Base-by-base conservation (phyloP, 192 early-diverging fungal species). In the Lobosporangium transversale region DNA sequence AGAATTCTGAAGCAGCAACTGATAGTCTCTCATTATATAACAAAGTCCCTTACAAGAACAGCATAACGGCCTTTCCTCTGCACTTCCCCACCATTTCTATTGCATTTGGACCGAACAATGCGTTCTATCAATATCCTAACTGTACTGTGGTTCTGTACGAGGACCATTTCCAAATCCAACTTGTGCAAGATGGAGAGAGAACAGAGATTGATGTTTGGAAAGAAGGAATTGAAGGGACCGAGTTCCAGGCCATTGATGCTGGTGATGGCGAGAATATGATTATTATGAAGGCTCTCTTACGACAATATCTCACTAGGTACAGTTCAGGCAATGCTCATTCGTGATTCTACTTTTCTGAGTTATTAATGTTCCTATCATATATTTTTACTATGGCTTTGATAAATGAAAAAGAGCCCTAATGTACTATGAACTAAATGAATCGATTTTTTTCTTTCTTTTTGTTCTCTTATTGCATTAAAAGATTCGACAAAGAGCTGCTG, bases 201-300 rank as follows among this genome's bases (percentile, higher is more conserved):
- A 76, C 80, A 3, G 55, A 48, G 27, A 78, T 81, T 29, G 80
- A 81, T 67, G 68, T 81, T 10, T 64, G 73, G 71, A 81, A 81
- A 51, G 73, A 81, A 47, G 66, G 53, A 29, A 81, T 81, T 14
- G 73, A 81, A 24, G 47, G 47, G 2, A 68, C 75, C 17, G 61
- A 70, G 35, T 81, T 66, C 35, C 48, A 64, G 27, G 51, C 31
- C 14, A 61, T 70, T 3, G 73, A 76, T 63, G 49, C 50, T 30
- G 64, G 51, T 24, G 68, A 74, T 29, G 64, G 73, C 8, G 53
- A 63, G 45, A 68, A 58, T 14, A 69, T 73, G 53, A 68, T 80
- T n/a, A 29, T 62, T 7, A 51, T 74, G 31, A 73, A 80, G 30
- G 66, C 59, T 24, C 11, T 53, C 3, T 27, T 64, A 11, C 55